phyloP scores from a whole-genome alignment of 2,329 filamentous ascomycete species.

The Chaetomiaceae sp. region DNA sequence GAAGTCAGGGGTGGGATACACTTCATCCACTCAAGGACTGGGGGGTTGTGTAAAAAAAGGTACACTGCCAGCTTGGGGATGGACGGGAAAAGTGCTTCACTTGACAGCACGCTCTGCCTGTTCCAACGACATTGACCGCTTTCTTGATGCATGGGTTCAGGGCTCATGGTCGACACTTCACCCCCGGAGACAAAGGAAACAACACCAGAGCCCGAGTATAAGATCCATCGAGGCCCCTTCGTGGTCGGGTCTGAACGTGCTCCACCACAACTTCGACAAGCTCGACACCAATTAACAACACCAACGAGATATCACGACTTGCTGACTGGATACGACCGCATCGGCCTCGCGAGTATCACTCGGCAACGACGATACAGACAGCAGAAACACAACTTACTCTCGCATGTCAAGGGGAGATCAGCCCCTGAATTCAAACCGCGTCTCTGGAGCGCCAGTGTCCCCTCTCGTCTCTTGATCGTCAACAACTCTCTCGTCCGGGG shows the following conservation, averaged over 20 bases:
- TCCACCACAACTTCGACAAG: neutral
- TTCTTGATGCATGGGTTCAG: constrained; percentile 2
- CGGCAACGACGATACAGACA: neutral
- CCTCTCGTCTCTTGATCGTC: too few species aligned
- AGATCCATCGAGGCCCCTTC: neutral
- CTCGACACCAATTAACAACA: neutral
- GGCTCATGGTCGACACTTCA: neutral
- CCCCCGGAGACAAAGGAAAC: neutral
- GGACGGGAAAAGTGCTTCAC: neutral
- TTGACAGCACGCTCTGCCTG: neutral
- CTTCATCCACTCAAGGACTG: neutral
- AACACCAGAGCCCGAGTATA: constrained; percentile 6
- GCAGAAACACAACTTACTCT: neutral
- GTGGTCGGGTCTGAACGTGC: neutral
- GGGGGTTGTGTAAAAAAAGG: constrained; percentile 6
- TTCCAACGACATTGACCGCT: too few species aligned
- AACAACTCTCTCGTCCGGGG: neutral
- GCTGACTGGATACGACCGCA: neutral
- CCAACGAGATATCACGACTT: neutral
- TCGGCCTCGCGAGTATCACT: neutral
- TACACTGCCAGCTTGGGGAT: constrained; percentile 4
- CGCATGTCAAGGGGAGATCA: neutral
- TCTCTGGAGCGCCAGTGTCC: constrained; percentile 2
- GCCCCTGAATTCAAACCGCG: constrained; percentile 1
- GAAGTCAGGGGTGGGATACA: constrained; percentile 5